phyloP scores from a whole-genome alignment of 192 early-diverging fungal genomes.

The Coemansia sp. region DNA sequence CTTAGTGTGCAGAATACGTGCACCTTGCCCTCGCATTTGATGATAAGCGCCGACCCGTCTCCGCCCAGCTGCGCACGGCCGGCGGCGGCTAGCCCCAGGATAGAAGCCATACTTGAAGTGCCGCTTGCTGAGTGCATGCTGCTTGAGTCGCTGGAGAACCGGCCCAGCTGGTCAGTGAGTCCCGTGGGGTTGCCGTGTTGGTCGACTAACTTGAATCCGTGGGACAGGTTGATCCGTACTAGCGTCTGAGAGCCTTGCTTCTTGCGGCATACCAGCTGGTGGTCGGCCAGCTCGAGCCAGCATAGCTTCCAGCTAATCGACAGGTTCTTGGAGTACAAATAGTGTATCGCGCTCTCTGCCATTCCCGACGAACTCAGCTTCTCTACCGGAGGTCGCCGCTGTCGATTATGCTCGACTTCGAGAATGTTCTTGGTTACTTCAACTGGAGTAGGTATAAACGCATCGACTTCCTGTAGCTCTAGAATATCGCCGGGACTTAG shows the following conservation, averaged over 20 bases:
- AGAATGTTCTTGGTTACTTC: constrained; percentile 1
- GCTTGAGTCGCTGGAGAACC: constrained; percentile 3
- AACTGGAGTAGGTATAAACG: constrained; percentile 21
- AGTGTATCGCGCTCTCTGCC: constrained; percentile 43
- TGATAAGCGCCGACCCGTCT: constrained; percentile 32
- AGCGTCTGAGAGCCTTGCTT: constrained; percentile 7
- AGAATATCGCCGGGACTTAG: constrained; percentile 28
- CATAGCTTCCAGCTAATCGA: constrained; percentile 35
- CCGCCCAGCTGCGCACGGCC: constrained; percentile 24
- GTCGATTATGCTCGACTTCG: neutral
- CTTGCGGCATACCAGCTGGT: constrained; percentile 18
- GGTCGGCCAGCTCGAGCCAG: constrained; percentile 44
- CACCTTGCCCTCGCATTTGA: constrained; percentile 21
- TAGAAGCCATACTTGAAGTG: neutral
- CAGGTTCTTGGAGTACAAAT: constrained; percentile 33
- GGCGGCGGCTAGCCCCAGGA: constrained; percentile 2
- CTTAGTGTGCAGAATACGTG: constrained; percentile 40
- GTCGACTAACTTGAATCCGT: constrained; percentile 35
- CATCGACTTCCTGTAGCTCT: constrained; percentile 41
- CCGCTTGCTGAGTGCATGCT: constrained; percentile 1
- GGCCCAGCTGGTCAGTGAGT: constrained; percentile 13
- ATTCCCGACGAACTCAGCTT: constrained; percentile 2
- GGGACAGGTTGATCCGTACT: constrained; percentile 14
- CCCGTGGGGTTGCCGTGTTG: constrained; percentile 12
- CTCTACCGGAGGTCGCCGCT: neutral